Conservation (phyloP, 805 yeast genomes). For the Lachancea sp. region DNA sequence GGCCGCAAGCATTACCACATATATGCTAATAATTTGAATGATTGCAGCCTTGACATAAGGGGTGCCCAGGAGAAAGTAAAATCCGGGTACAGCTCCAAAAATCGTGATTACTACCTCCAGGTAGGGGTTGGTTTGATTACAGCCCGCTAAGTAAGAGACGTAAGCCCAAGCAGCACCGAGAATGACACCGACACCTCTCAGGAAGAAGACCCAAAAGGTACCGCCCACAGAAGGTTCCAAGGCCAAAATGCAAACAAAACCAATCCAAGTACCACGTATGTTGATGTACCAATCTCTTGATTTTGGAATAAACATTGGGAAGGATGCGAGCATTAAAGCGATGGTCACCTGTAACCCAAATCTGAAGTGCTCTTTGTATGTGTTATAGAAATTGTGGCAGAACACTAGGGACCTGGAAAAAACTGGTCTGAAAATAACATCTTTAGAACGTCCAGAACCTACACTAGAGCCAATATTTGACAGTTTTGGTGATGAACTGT, state of each 20-base stretch:
- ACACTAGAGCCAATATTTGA: not conserved
- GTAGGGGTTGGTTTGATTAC: constrained; percentile 36
- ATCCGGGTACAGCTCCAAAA: constrained; percentile 42
- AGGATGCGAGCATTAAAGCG: constrained; percentile 42
- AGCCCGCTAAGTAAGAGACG: constrained; percentile 41
- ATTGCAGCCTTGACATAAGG: constrained; percentile 48
- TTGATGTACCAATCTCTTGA: constrained; percentile 44
- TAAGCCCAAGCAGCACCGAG: constrained; percentile 47
- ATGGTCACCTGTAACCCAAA: constrained; percentile 43
- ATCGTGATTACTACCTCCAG: constrained; percentile 39
- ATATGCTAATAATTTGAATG: constrained; percentile 42
- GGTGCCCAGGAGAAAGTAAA: constrained; percentile 39
- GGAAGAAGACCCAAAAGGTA: constrained; percentile 41
- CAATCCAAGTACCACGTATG: constrained; percentile 47
- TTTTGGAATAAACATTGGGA: constrained; percentile 46
- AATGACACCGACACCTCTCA: constrained; percentile 43
- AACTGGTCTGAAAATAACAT: not conserved
- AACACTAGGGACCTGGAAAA: constrained; percentile 1
- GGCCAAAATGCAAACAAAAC: constrained; percentile 45
- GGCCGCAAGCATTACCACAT: constrained; percentile 43
- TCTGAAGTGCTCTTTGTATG: constrained; percentile 34
- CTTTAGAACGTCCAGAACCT: not conserved
- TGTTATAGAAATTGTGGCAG: constrained; percentile 17
- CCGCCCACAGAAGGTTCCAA: constrained; percentile 47
- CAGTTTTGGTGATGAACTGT: not conserved